phyloP scores from a whole-genome alignment of 78 protist species.

The Dictyostelium purpureum region DNA sequence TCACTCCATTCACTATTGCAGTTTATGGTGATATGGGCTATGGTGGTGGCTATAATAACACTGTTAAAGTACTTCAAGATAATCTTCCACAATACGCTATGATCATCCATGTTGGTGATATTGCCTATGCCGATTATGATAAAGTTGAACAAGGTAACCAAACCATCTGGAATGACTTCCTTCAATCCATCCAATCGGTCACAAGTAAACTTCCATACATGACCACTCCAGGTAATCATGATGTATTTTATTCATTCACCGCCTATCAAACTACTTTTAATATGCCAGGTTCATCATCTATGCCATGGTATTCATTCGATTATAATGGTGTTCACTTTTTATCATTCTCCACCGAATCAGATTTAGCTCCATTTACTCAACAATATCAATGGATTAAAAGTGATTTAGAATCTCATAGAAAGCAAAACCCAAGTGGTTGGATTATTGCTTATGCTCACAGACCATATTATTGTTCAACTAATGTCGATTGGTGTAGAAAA shows the following conservation, averaged over 20 bases:
- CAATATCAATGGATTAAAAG: conserved; percentile 74
- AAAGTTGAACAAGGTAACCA: conserved; percentile 55
- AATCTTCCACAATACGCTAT: conserved; percentile 7
- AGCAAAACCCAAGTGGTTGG: conserved; percentile 49
- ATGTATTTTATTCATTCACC: conserved; percentile 42
- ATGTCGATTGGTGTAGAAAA: conserved; percentile 63
- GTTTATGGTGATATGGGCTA: conserved; percentile 68
- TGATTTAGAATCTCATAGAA: conserved; percentile 33
- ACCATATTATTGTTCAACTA: conserved; percentile 70
- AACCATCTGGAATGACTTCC: conserved; percentile 49
- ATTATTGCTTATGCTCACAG: conserved; percentile 69
- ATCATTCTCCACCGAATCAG: conserved; percentile 31
- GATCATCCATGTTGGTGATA: conserved; percentile 63
- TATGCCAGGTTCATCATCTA: conserved; percentile 52
- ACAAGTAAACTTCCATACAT: conserved; percentile 56
- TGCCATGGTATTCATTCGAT: conserved; percentile 68
- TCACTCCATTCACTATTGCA: conserved; percentile 52
- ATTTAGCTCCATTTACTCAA: conserved; percentile 59
- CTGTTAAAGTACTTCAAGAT: background rate
- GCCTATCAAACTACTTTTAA: conserved; percentile 64
- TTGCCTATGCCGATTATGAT: conserved; percentile 60
- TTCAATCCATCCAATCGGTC: conserved; percentile 18
- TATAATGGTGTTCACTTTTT: conserved; percentile 63
- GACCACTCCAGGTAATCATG: conserved; percentile 78
- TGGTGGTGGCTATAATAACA: conserved; percentile 67